Evolutionary conservation across 148 eudicot genomes (phyloP).

Genomic region (Amaranthus cruentus): DNA sequence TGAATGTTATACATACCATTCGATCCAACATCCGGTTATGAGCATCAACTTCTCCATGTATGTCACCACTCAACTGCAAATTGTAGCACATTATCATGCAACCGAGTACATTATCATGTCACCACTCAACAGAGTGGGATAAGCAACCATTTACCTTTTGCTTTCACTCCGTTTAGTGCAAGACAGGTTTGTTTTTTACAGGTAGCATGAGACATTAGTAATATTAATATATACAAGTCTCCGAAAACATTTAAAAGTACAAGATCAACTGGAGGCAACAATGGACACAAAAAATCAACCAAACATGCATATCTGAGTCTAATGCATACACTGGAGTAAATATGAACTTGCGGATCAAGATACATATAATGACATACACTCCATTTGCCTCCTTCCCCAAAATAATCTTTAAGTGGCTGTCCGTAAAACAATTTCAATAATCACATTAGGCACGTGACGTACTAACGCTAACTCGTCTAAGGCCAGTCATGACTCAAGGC

Average conservation of each 20-base stretch:
- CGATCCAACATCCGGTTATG: slow-evolving; percentile 86
- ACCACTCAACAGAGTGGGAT: not conserved
- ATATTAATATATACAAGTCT: not conserved
- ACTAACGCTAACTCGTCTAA: not conserved
- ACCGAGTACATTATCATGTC: slow-evolving; percentile 5
- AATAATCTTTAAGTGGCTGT: not conserved
- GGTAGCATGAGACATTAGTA: not conserved
- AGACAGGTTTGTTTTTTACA: not conserved
- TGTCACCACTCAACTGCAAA: slow-evolving; percentile 80
- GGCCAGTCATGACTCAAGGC: not conserved
- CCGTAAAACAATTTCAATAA: not conserved
- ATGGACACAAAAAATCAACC: not conserved
- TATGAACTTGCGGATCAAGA: not conserved
- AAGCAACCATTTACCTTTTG: not conserved
- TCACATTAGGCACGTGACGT: not conserved
- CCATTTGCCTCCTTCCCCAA: not conserved
- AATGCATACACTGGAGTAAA: not conserved
- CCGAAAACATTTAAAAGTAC: not conserved
- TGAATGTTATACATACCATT: slow-evolving; percentile 50
- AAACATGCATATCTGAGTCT: not conserved
- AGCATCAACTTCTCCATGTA: slow-evolving; percentile 87
- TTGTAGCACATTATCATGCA: not conserved
- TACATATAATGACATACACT: not conserved
- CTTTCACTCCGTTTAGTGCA: not conserved
- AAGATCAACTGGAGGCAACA: not conserved